Conservation (phyloP, 2,329 filamentous ascomycete species). For the Fusarium sambucinum region DNA sequence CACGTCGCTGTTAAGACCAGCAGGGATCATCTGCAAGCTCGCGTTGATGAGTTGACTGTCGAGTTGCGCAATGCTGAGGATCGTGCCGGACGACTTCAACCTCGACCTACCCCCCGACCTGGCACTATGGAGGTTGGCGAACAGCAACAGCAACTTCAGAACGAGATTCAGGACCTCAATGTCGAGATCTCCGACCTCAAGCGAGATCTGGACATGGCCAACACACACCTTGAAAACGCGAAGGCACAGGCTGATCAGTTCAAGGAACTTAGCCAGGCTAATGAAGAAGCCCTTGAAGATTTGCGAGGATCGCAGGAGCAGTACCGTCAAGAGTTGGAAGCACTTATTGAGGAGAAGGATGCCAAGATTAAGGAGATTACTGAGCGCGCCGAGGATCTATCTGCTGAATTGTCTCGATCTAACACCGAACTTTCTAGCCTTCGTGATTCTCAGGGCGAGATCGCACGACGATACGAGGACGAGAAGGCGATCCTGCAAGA, state of each 20-base stretch:
- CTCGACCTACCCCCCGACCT: constrained; percentile 76
- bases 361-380: constrained; percentile 82
- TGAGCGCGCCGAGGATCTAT: constrained; percentile 85
- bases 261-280: constrained; percentile 85
- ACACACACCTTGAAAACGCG: constrained; percentile 82
- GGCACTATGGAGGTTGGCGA: constrained; percentile 58
- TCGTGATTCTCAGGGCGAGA: constrained; percentile 83
- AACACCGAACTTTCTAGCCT: constrained; percentile 86
- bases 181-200: constrained; percentile 88
- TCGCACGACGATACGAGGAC: constrained; percentile 77
- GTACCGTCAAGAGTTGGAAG: constrained; percentile 88
- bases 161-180: constrained; percentile 81
- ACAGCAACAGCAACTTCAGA: constrained; percentile 64
- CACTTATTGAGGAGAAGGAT: constrained; percentile 80
- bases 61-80: constrained; percentile 92
- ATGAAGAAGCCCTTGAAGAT: constrained; percentile 87
- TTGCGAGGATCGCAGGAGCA: constrained; percentile 85
- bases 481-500: constrained; percentile 83
- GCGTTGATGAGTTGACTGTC: constrained; percentile 89
- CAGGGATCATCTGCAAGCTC: constrained; percentile 87
- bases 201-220: constrained; percentile 85
- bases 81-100: constrained; percentile 82
- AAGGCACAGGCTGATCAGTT: constrained; percentile 88
- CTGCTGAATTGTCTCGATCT: constrained; percentile 81
- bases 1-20: constrained; percentile 87